Evolutionary conservation across 306 rosid species (phyloP).

Genomic region (Cicer judaicum): DNA sequence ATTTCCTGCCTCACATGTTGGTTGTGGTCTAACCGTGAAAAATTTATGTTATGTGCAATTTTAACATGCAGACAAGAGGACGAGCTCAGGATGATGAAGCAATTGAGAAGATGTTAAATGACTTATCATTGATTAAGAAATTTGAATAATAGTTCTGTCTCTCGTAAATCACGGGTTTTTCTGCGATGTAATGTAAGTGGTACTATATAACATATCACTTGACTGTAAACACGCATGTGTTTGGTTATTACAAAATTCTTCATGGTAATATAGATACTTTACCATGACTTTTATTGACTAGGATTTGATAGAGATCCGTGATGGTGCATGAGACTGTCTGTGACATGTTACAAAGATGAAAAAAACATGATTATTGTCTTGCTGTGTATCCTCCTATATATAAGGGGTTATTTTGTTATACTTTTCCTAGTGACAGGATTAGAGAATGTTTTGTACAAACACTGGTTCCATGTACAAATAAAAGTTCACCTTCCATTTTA

Average conservation of each 20-base stretch:
- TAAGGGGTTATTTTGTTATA: neutral
- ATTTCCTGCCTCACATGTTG: no score
- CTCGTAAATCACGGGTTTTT: neutral
- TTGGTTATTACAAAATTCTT: conserved; percentile 14
- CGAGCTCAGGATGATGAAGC: conserved; percentile 92
- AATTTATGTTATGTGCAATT: neutral
- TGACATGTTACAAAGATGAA: neutral
- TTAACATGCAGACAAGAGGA: conserved; percentile 76
- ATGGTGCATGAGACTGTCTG: neutral
- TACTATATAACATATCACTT: neutral
- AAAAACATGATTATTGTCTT: neutral
- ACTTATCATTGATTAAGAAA: conserved; percentile 84
- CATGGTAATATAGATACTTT: neutral
- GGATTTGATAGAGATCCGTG: neutral
- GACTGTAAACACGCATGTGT: conserved; percentile 22
- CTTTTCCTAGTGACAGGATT: neutral
- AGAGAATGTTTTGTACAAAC: neutral
- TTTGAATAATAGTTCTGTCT: conserved; percentile 58
- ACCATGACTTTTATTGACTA: neutral
- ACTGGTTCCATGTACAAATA: neutral
- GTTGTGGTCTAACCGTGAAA: no score
- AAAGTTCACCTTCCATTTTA: no score
- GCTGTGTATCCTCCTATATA: neutral
- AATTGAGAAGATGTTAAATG: conserved; percentile 91
- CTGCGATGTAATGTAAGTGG: neutral